Percentiles rank a stretch among this genome's conserved stretches.
Evolutionary conservation across 2,329 filamentous ascomycete genomes (phyloP).

Genomic region (Erysiphe pulchra): DNA sequence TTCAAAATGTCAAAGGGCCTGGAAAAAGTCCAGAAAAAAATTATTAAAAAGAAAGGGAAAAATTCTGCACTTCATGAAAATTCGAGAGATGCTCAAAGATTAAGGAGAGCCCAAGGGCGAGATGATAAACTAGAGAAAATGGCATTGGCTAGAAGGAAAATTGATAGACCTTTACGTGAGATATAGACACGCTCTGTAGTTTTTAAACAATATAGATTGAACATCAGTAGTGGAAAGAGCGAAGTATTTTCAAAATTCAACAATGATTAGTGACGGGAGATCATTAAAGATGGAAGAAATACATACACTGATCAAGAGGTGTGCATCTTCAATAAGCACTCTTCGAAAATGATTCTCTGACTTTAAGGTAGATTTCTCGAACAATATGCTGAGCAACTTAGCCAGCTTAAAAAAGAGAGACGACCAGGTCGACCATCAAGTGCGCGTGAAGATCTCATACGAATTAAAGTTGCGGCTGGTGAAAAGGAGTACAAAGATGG

Average conservation of each 20-base stretch:
- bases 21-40: constrained; percentile 67
- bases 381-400: constrained; percentile 46
- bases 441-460: constrained; percentile 51
- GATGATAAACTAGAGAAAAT: constrained; percentile 63
- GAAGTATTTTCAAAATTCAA: constrained; percentile 43
- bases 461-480: constrained; percentile 42
- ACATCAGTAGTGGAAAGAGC: constrained; percentile 32
- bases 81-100: constrained; percentile 59
- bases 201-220: too few species aligned
- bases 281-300: constrained; percentile 29
- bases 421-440: constrained; percentile 58
- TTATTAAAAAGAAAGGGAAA: constrained; percentile 62
- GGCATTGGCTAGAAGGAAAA: constrained; percentile 40
- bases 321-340: constrained; percentile 12
- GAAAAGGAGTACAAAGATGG: constrained; percentile 61
- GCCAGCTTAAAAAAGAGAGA: constrained; percentile 36
- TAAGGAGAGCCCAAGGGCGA: constrained; percentile 54
- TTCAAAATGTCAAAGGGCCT: constrained; percentile 48
- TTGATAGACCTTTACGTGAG: constrained; percentile 46
- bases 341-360: constrained; percentile 11
- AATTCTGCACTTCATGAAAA: constrained; percentile 61
- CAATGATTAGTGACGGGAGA: constrained; percentile 24
- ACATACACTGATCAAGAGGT: constrained; percentile 36
- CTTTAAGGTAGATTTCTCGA: constrained; percentile 28
- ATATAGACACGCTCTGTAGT: neutral